Evolutionary conservation across 441 rosid genomes (phyloP).

Genomic region (Lepidium campestre): DNA sequence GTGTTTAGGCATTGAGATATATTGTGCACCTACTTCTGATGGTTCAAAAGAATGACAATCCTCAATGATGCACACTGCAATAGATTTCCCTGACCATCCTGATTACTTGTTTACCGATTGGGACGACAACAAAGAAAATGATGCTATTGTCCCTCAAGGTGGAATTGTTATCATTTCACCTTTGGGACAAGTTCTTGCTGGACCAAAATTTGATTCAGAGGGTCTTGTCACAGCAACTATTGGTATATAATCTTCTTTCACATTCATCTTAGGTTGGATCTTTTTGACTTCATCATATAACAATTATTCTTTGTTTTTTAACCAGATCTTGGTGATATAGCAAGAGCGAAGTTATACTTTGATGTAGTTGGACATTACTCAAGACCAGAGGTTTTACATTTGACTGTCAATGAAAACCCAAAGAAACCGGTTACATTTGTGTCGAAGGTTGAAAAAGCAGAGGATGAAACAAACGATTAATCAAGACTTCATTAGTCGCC

Average conservation of each 20-base stretch:
- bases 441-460: constrained; percentile 31
- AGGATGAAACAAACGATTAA: constrained; percentile 11
- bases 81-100: constrained; percentile 79
- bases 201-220: constrained; percentile 83
- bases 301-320: neutral
- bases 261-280: neutral
- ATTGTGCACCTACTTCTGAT: constrained; percentile 94
- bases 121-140: constrained; percentile 43
- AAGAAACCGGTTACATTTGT: constrained; percentile 53
- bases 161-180: constrained; percentile 91
- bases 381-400: constrained; percentile 75
- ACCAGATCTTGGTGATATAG: constrained; percentile 77
- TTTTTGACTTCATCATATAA: neutral
- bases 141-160: constrained; percentile 66
- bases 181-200: constrained; percentile 65
- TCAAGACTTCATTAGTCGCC: neutral
- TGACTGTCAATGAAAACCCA: constrained; percentile 65
- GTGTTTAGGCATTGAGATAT: constrained; percentile 57
- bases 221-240: constrained; percentile 74
- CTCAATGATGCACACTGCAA: constrained; percentile 72
- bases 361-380: constrained; percentile 89
- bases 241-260: constrained; percentile 39
- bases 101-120: constrained; percentile 53
- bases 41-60: constrained; percentile 66
- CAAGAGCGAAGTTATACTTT: constrained; percentile 72